These are phyloP conservation scores for Pyricularia sp. DNA, from an alignment of 2,329 filamentous ascomycete species.

Conservation along the genomic window DNA sequence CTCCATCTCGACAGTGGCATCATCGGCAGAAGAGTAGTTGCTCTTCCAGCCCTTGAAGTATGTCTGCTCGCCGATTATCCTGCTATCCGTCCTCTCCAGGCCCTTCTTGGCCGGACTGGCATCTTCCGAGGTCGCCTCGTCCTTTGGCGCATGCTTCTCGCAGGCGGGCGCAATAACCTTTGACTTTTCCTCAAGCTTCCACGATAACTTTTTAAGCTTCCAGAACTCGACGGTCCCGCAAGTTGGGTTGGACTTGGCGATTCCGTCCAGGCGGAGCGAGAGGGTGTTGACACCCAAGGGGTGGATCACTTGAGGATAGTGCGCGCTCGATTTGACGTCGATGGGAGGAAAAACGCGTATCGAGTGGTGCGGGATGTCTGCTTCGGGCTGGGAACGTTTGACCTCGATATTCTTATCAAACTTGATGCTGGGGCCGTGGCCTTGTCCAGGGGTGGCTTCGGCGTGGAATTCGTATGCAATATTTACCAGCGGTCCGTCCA, in stretches of 20 bases:
- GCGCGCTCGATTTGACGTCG: conserved; percentile 78
- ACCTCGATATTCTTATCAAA: conserved; percentile 62
- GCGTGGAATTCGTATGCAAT: conserved; percentile 75
- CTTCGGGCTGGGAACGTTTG: conserved; percentile 64
- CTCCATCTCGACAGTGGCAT: conserved; percentile 65
- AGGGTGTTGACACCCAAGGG: conserved; percentile 77
- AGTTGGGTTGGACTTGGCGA: conserved; percentile 60
- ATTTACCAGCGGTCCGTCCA: conserved; percentile 61
- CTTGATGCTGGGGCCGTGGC: conserved; percentile 39
- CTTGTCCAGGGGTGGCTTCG: conserved; percentile 50
- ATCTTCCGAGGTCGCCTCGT: conserved; percentile 28
- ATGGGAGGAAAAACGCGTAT: conserved; percentile 94
- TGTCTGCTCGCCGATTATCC: conserved; percentile 71
- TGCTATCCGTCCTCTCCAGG: conserved; percentile 62
- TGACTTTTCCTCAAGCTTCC: conserved; percentile 85
- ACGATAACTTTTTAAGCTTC: conserved; percentile 84
- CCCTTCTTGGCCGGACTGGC: conserved; percentile 52
- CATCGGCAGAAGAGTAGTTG: conserved; percentile 35
- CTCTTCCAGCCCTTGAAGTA: conserved; percentile 88
- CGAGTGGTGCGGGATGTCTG: conserved; percentile 76
- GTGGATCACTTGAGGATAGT: conserved; percentile 75
- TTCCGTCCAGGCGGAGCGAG: conserved; percentile 74
- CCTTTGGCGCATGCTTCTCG: conserved; percentile 56
- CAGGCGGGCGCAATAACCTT: conserved; percentile 75
- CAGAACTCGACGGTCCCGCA: conserved; percentile 69